Base-by-base conservation (phyloP, 129 eudicot species). In the Chrysanthemum makinoi region DNA sequence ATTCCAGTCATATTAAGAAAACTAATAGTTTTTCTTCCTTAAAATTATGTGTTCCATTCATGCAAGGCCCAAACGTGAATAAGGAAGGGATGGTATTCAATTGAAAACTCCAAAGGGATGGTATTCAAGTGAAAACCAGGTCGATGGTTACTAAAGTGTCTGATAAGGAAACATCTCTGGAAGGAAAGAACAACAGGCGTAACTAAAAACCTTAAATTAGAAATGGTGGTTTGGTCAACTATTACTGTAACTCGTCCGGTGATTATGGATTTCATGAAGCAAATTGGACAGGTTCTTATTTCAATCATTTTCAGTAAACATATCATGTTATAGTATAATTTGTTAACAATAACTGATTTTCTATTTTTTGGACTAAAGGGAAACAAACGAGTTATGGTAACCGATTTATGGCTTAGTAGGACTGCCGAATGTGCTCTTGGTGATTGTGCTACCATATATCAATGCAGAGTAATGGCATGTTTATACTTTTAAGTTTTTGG, bases 211-310 rank as follows among this genome's bases (percentile, higher is more conserved):
- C 54, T 83, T 22, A 88, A 90, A 2, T 88, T 74, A 74, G 95
- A 90, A 55, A 88, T 88, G 95, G 86, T 82, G 72, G n/a, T n/a
- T n/a, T n/a, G n/a, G n/a, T n/a, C n/a, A n/a, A 87, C 94, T 61
- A 89, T 89, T 16, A 87, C 84, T 22, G 90, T 88, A 30, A 82
- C 95, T 28, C 88, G 90, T 9, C 95, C 95, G 1, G 87, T 88
- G 17, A 63, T 88, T 43, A 72, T 44, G 73, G 95, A 88, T 75
- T 88, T 88, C 73, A 88, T 88, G 95, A 85, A 85, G 81, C 90
- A 88, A 64, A 85, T n/a, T n/a, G n/a, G n/a, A n/a, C n/a, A n/a
- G n/a, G n/a, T n/a, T n/a, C n/a, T n/a, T n/a, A n/a, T n/a, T 85
- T 72, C 9, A 19, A 16, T 56, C 26, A 18, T 46, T 16, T 60